These are phyloP conservation scores for Xylariales sp. DNA, from an alignment of 2,329 filamentous ascomycete species.

Conservation along the genomic window DNA sequence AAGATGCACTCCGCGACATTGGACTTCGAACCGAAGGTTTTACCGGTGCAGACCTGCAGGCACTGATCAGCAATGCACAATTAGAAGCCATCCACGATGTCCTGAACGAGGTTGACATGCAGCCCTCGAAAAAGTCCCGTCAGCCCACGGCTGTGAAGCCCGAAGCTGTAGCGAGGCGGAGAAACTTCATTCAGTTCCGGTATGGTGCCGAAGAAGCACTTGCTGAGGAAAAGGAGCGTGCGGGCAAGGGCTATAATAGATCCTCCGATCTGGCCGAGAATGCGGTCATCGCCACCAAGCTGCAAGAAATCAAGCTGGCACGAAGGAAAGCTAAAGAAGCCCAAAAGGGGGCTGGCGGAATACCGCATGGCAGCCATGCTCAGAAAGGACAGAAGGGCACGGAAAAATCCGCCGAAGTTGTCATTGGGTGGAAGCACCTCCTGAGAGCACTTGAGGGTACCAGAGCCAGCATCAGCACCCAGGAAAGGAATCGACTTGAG, in stretches of 20 bases:
- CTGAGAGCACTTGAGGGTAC: conserved; percentile 72
- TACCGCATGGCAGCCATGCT: conserved; percentile 19
- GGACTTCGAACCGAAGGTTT: conserved; percentile 81
- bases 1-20: conserved; percentile 63
- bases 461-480: conserved; percentile 72
- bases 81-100: conserved; percentile 95
- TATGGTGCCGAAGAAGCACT: conserved; percentile 61
- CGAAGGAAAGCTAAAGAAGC: conserved; percentile 58
- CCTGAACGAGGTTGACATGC: conserved; percentile 55
- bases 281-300: conserved; percentile 73
- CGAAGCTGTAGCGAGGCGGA: conserved; percentile 29
- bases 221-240: conserved; percentile 30
- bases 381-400: conserved; percentile 29
- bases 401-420: conserved; percentile 58
- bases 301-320: conserved; percentile 71
- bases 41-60: conserved; percentile 90
- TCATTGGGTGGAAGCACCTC: conserved; percentile 81
- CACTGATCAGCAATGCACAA: conserved; percentile 92
- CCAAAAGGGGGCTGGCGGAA: conserved; percentile 27
- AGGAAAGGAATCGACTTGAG: conserved; percentile 69
- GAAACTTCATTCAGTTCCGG: conserved; percentile 76
- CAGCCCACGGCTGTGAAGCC: conserved; percentile 32
- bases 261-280: conserved; percentile 65
- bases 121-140: conserved; percentile 18
- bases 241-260: conserved; percentile 42